A percentile compares a stretch with the other conserved stretches of the same genome.
Evolutionary conservation across 179 eudicot species (phyloP).

Genomic region (Drosera spatulata): DNA sequence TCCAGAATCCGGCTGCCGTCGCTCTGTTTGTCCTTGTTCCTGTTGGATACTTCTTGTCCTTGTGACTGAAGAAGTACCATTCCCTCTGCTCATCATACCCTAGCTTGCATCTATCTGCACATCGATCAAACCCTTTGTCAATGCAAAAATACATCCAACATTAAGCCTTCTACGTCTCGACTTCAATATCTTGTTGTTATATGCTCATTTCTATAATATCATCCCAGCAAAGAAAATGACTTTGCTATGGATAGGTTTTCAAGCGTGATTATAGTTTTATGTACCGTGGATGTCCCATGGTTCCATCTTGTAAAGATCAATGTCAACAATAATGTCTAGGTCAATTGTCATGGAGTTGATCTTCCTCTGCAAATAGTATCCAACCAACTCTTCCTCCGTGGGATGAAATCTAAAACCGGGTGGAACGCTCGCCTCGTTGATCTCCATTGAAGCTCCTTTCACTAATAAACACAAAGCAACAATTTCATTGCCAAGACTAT

Average conservation of each 20-base stretch:
- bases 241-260: no score
- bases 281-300: constrained; percentile 94
- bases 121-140: background rate
- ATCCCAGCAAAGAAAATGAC: no score
- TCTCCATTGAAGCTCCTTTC: constrained; percentile 22
- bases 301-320: constrained; percentile 83
- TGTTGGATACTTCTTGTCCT: constrained; percentile 42
- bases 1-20: constrained; percentile 84
- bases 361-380: constrained; percentile 19
- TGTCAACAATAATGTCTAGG: constrained; percentile 55
- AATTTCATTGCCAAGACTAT: no score
- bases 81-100: constrained; percentile 57
- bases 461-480: no score
- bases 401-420: constrained; percentile 94
- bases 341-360: constrained; percentile 61
- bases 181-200: no score
- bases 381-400: constrained; percentile 68
- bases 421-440: constrained; percentile 58
- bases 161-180: no score
- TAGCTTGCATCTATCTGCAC: background rate
- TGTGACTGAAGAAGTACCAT: constrained; percentile 95
- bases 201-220: no score
- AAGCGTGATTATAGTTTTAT: no score
- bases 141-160: no score
- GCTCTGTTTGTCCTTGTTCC: constrained; percentile 47